These are phyloP conservation scores for Polyporus arcularius DNA, from an alignment of 768 basidiomycete genomes.

Conservation along the genomic window DNA sequence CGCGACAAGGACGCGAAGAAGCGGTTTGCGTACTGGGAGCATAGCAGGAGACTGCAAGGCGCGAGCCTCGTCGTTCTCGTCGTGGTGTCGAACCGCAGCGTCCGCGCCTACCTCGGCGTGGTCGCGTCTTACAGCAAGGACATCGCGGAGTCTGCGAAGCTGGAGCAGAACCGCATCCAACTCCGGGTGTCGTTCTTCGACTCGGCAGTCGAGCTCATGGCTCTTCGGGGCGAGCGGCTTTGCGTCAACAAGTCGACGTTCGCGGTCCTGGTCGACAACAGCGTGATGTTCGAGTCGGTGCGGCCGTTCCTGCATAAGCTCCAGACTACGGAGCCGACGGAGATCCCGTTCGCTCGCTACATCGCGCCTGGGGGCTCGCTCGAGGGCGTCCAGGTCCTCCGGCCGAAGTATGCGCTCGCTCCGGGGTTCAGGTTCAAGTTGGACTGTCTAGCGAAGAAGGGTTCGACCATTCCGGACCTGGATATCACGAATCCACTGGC, in stretches of 20 bases:
- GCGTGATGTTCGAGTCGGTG: constrained; percentile 67
- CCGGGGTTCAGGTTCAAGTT: constrained; percentile 63
- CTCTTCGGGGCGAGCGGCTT: constrained; percentile 37
- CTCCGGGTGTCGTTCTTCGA: constrained; percentile 68
- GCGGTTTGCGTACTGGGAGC: constrained; percentile 63
- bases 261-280: constrained; percentile 55
- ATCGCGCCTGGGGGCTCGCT: constrained; percentile 44
- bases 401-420: constrained; percentile 54
- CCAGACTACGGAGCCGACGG: constrained; percentile 51
- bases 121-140: constrained; percentile 46
- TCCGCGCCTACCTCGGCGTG: constrained; percentile 53
- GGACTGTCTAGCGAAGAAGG: constrained; percentile 47
- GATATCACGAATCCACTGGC: constrained; percentile 37
- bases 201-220: constrained; percentile 49
- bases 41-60: constrained; percentile 57
- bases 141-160: constrained; percentile 45
- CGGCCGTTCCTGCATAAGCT: constrained; percentile 69
- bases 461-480: constrained; percentile 42
- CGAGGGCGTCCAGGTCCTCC: constrained; percentile 37
- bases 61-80: constrained; percentile 68
- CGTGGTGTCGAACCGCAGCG: constrained; percentile 32
- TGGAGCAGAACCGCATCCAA: constrained; percentile 35
- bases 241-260: constrained; percentile 25
- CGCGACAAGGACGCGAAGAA: constrained; percentile 38
- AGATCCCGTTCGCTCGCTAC: constrained; percentile 55